Evolutionary conservation across 2,329 filamentous ascomycete genomes (phyloP).

Genomic region (Cladophialophora bantiana): DNA sequence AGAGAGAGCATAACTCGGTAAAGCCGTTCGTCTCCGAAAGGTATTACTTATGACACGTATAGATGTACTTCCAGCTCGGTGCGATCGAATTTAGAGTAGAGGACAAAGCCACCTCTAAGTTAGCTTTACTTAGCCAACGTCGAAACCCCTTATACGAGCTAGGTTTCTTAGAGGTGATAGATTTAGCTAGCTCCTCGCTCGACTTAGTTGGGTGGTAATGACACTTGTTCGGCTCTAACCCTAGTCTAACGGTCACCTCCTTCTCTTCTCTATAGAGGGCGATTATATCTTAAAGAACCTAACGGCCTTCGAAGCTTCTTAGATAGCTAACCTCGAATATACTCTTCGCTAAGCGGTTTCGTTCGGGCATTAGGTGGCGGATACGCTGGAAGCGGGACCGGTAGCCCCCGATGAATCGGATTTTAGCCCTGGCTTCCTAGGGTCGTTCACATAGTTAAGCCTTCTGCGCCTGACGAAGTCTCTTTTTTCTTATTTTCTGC

Average conservation of each 20-base stretch:
- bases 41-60: conserved; percentile 19
- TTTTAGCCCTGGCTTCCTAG: too few species aligned
- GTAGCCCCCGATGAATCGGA: too few species aligned
- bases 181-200: too few species aligned
- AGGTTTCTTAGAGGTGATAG: too few species aligned
- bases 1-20: conserved; percentile 26
- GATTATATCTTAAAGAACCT: conserved; percentile 22
- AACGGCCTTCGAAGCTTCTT: conserved; percentile 16
- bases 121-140: too few species aligned
- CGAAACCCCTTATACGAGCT: too few species aligned
- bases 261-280: conserved; percentile 15
- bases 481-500: conserved; percentile 21
- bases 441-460: too few species aligned
- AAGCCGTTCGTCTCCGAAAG: conserved; percentile 6
- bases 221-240: conserved; percentile 26
- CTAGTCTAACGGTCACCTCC: conserved; percentile 10
- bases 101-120: too few species aligned
- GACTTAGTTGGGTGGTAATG: too few species aligned
- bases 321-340: conserved; percentile 21
- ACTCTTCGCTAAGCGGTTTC: conserved; percentile 12
- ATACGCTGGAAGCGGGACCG: conserved; percentile 22
- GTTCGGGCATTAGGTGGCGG: conserved; percentile 21
- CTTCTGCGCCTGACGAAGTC: conserved; percentile 19
- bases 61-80: conserved; percentile 21
- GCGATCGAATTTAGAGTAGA: conserved; percentile 1